Conservation (phyloP, 768 basidiomycete species). For the Sporobolomyces phaffii region DNA sequence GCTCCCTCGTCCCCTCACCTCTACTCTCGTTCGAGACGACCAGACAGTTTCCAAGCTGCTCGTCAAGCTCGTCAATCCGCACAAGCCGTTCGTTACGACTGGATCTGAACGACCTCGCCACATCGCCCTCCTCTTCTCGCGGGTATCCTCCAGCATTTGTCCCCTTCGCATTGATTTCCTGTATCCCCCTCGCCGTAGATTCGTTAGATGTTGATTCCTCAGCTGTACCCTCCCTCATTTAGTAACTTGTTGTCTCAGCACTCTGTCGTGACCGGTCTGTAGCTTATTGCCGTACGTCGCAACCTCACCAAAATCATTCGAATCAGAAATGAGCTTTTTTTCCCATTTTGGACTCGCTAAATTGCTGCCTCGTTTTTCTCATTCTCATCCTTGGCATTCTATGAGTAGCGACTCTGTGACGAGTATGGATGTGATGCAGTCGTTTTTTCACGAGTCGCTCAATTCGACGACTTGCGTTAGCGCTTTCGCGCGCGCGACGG, state of each 20-base stretch:
- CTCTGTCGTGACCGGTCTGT: neutral
- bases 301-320: conserved; percentile 8
- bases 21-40: neutral
- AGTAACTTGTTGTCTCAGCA: neutral
- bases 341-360: no score
- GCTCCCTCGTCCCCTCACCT: neutral
- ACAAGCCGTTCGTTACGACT: conserved; percentile 12
- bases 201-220: neutral
- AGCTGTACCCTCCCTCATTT: neutral
- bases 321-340: neutral
- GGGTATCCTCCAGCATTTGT: neutral
- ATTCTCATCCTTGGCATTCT: no score
- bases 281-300: no score
- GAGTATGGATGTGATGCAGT: no score
- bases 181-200: neutral
- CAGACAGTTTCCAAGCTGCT: conserved; percentile 12
- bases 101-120: conserved; percentile 14
- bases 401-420: no score
- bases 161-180: neutral
- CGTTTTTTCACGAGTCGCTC: no score
- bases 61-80: neutral
- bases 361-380: no score
- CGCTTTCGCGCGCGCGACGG: no score
- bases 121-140: neutral
- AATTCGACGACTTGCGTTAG: no score